Evolutionary conservation across 352 stramenopile genomes (phyloP), one percentile per base, ranked within the genome.

Genomic region (Aphanomyces astaci): DNA sequence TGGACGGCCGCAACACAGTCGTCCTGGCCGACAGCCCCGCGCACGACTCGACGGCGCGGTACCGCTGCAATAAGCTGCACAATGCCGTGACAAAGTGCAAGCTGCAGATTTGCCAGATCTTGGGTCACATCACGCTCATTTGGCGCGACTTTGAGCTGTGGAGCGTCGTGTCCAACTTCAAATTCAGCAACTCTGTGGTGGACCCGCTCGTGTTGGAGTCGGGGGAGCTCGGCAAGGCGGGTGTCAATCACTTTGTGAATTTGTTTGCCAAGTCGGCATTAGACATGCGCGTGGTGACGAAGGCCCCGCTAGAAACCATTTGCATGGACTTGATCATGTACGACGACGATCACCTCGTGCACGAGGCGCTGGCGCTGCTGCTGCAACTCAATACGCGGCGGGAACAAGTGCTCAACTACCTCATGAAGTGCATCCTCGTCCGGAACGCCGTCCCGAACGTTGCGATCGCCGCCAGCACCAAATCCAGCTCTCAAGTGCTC

Each of bases 271-370:
- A 68, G 33, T 33, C 39, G 15, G 10, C 40, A 25, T 31, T 68
- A 2, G 62, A 68, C 30, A 46, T 68, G 62, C 62, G 62, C 1
- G 25, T 30, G 2, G 28, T 60, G 9, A 28, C 51, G 2, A 68
- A 68, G 36, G 28, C 49, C 1, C 62, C 62, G 2, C 32, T 68
- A 5, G 51, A 51, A 22, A 59, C 40, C 5, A 68, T 68, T 40
- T 68, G 62, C 33, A 57, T 68, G 43, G 62, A 68, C n/a, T 45
- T 68, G n/a, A 68, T 68, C 19, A 68, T 68, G 62, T 68, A 68
- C 62, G 62, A 68, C 28, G 62, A 68, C 51, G 62, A 68, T 33
- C 19, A 31, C 19, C 46, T 68, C 4, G 62, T 68, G 0, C 24
- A 62, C 22, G 62, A 19, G 24, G 62, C 62, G 32, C 51, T 68